Base-by-base conservation (phyloP, 345 rosid genomes). In the Rhizophora mangle region DNA sequence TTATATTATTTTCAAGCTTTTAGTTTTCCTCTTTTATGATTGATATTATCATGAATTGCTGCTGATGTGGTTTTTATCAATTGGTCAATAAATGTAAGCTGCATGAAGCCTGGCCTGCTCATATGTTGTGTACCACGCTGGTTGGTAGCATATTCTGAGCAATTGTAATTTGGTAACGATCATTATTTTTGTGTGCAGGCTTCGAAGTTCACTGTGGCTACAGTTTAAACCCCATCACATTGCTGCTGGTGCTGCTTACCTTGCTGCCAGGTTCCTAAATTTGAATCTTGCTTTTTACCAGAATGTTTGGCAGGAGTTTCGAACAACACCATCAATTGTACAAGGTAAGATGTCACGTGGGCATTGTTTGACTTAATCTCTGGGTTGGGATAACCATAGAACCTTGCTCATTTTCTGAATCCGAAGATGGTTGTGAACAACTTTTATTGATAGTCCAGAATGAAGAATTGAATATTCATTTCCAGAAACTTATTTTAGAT, bases 191-290 rank as follows among this genome's bases (percentile, higher is more conserved):
- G 78, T 75, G 77, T 87, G 76, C 55, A 89, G 96, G 88, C 92
- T 89, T 34, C 83, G 92, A 71, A 87, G 88, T 79, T 87, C 96
- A n/a, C 70, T 87, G 59, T 89, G 96, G 96, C 91, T 89, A 71
- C 96, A 86, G 74, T 89, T 87, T 78, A 84, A 86, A 68, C 92
- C 96, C 53, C 85, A 83, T 68, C 90, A 89, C 29, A 89, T 89
- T 78, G 96, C 96, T 56, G 96, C 89, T 11, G 96, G 92, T 78
- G 96, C 90, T 72, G 90, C 89, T 13, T 86, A 74, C 76, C 89
- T 89, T 66, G 96, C 92, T 9, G 88, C 91, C 49, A 85, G 81
- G 79, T 79, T 83, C 52, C 76, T 89, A 58, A 86, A 81, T 61
- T 61, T 83, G 72, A 85, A 89, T 72, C 87, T 87, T 65, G 75